Evolutionary conservation across 371 early-diverging fungal genomes (phyloP).

Genomic region (Lichtheimia hyalospora): DNA sequence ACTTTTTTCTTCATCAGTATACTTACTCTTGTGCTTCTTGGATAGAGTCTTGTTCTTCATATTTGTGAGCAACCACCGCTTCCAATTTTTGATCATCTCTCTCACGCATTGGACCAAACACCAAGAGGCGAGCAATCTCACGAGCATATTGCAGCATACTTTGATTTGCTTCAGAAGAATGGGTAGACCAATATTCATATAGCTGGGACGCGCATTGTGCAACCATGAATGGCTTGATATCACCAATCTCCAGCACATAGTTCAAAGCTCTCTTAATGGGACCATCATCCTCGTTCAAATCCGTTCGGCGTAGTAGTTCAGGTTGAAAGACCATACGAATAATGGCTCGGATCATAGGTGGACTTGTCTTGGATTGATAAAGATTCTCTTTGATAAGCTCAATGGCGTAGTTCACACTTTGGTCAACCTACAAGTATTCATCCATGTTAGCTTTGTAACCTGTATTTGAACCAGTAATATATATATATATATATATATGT

Average conservation of each 20-base stretch:
- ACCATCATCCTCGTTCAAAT: constrained; percentile 35
- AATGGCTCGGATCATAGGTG: constrained; percentile 31
- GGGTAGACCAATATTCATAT: constrained; percentile 36
- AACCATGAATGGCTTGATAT: constrained; percentile 37
- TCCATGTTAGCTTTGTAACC: constrained; percentile 1
- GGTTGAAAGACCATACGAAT: constrained; percentile 42
- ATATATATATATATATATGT: too few relatives aligned
- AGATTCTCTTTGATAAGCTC: constrained; percentile 38
- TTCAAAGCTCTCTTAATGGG: constrained; percentile 41
- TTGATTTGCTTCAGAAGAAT: constrained; percentile 23
- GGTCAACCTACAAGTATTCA: constrained; percentile 11
- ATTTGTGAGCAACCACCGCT: constrained; percentile 45
- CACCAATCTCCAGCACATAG: constrained; percentile 34
- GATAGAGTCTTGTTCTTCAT: constrained; percentile 23
- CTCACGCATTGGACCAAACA: constrained; percentile 59
- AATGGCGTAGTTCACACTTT: constrained; percentile 30
- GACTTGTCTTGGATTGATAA: constrained; percentile 37
- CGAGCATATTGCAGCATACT: constrained; percentile 41
- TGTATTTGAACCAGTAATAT: neutral
- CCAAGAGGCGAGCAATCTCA: constrained; percentile 37
- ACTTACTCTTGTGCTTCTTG: constrained; percentile 41
- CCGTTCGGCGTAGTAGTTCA: constrained; percentile 21
- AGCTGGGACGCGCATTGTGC: constrained; percentile 28
- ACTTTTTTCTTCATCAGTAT: neutral
- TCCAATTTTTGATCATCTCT: constrained; percentile 59